Base-by-base conservation (phyloP, 2,329 filamentous ascomycete species). In the Cercospora sp. region DNA sequence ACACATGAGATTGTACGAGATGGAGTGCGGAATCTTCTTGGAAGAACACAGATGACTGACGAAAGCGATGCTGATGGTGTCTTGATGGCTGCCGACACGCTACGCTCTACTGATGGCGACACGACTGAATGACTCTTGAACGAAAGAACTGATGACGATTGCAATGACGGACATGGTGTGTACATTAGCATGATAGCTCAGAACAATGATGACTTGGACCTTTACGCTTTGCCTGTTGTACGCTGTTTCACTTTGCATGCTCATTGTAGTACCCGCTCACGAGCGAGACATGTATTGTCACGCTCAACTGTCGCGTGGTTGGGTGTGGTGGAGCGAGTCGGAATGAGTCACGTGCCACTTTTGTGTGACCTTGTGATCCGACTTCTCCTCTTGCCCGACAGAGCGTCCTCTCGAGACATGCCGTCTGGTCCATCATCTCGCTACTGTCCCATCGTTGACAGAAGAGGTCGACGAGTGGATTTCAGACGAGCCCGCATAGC, bases 301-400 rank as follows among this genome's bases (percentile, higher is more conserved):
- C 30, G 55, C 31, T 36, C 55, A 6, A 28, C 23, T 31, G 31
- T 59, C 55, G 55, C 55, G 55, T 59, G 55, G 28, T 3, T 55
- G 23, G 31, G 16, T 18, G 55, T 59, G n/a, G 55, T 59, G 55
- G 55, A 59, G 55, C 30, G 55, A 59, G 28, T n/a, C 55, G 30
- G 55, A 59, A 5, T 1, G 18, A 6, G n/a, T 30, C 55, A 59
- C 36, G 30, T 59, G 55, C 55, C 10, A 33, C 55, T 59, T 20
- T n/a, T 36, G 55, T 59, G 55, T 23, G 30, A 36, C 55, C 28
- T 13, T n/a, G 7, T 28, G 8, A 31, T 10, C 45, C 9, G 45
- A 51, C 45, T 51, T 13, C 18, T 12, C 45, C 18, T 51, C 45
- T 26, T 51, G 12, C 18, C 20, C 16, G 3, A 51, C 18, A 13